Evolutionary conservation across 176 grass and related monocot species (phyloP), one percentile per base, ranked within the genome.

Genomic region (Urochloa ruziziensis): DNA sequence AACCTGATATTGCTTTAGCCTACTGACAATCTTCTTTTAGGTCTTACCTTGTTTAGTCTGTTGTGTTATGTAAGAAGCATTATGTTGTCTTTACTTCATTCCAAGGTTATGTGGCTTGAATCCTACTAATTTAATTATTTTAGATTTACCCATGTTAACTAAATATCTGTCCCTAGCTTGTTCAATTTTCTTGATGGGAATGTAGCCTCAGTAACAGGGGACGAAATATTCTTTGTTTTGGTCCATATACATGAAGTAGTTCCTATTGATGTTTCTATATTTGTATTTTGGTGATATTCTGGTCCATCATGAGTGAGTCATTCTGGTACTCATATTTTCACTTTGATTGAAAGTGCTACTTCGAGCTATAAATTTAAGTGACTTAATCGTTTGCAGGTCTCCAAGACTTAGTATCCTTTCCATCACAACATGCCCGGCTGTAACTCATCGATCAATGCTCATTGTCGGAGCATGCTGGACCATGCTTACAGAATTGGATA

Each of bases 401-500:
- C 74, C 30, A 39, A 75, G 83, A 65, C 82, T 98, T 44, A 77
- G 39, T 54, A 91, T 88, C 83, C 87, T 98, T 80, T 98, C 91
- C 52, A 80, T 98, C 75, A 90, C 25, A 80, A 91, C 91, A 64
- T 91, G 91, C 76, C 87, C 82, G 0, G 60, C 85, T 61, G 40
- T 98, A 82, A 91, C 79, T 23, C 89, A 98, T 79, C 47, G 46
- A 79, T 91, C 91, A 16, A 88, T 98, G 83, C 52, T 88, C 49
- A 88, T 62, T 81, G 67, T 95, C 57, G 91, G 89, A 47, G 68
- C 78, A 48, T 87, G 75, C 68, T 96, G 96, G 40, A 76, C 21
- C 33, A 80, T 90, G 73, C 91, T 98, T 40, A 79, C 75, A 21
- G 91, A 98, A 83, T 86, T 96, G 79, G 96, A 92, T 76, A 90